Percentiles rank a stretch among this genome's conserved stretches.
Conservation (phyloP, 23 red algal species). For the Pyropia haitanensis region DNA sequence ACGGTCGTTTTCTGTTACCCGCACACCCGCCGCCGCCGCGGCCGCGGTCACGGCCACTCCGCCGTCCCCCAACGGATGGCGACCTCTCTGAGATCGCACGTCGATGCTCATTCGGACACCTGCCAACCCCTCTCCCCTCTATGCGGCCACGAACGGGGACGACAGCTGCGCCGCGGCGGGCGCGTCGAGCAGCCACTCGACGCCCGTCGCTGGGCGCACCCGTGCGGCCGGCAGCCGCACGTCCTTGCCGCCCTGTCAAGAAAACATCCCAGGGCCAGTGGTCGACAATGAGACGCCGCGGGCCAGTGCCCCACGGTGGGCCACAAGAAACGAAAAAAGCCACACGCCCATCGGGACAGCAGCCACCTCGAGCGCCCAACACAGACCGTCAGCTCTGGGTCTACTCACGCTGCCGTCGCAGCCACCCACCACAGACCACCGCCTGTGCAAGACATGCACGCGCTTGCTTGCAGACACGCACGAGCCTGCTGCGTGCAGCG, state of each 20-base stretch:
- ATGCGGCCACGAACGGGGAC: not conserved
- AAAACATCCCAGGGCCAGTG: not conserved
- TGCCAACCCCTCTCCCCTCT: not conserved
- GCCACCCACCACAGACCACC: not conserved
- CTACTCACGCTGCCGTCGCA: not conserved
- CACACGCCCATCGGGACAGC: not conserved
- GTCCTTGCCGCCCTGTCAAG: conserved; percentile 12
- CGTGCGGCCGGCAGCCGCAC: conserved; percentile 31
- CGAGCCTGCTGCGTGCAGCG: not conserved
- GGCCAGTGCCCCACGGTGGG: not conserved
- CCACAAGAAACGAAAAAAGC: not conserved
- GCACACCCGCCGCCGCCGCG: too few species aligned
- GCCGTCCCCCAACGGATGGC: too few species aligned
- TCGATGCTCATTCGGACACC: too few species aligned
- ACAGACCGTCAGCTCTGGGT: too few species aligned
- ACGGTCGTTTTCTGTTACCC: too few species aligned
- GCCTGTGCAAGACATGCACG: not conserved
- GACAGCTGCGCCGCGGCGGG: conserved; percentile 13
- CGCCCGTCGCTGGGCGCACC: conserved; percentile 10
- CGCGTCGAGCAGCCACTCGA: conserved; percentile 44
- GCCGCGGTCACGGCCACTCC: too few species aligned
- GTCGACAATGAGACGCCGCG: not conserved
- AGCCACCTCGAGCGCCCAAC: not conserved
- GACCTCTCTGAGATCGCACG: too few species aligned
- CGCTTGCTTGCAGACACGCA: not conserved